Conservation (phyloP, 805 yeast genomes). For the Saccharomycopsis lassenensis region DNA sequence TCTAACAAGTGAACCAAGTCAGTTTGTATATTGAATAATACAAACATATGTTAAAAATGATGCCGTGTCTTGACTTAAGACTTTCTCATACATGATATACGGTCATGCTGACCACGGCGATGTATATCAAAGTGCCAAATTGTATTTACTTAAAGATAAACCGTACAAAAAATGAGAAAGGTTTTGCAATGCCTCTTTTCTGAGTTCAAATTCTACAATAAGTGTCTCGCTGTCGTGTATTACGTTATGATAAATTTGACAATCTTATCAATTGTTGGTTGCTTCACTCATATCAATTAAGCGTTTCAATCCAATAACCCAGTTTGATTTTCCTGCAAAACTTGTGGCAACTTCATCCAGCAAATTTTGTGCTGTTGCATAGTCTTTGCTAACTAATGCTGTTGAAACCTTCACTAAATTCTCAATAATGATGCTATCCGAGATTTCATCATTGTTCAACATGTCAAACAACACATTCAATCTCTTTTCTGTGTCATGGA, state of each 20-base stretch:
- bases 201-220: too few species aligned
- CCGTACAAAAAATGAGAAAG: too few species aligned
- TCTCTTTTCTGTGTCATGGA: slow-evolving; percentile 74
- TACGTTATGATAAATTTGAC: too few species aligned
- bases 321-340: slow-evolving; percentile 62
- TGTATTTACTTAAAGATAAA: too few species aligned
- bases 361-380: slow-evolving; percentile 42
- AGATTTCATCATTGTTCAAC: slow-evolving; percentile 59
- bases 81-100: too few species aligned
- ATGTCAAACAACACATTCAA: slow-evolving; percentile 65
- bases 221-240: too few species aligned
- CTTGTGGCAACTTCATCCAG: slow-evolving; percentile 52
- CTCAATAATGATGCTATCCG: slow-evolving; percentile 45
- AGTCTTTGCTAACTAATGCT: slow-evolving; percentile 44
- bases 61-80: too few species aligned
- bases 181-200: neutral
- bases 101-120: too few species aligned
- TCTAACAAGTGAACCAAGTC: too few species aligned
- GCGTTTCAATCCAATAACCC: slow-evolving; percentile 90
- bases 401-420: slow-evolving; percentile 41
- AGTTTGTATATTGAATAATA: too few species aligned
- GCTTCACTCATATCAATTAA: slow-evolving; percentile 66
- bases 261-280: slow-evolving; percentile 19
- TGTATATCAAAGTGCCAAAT: too few species aligned
- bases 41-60: too few species aligned